phyloP scores from a whole-genome alignment of 805 yeast species.

The Candida xiaguanensis region DNA sequence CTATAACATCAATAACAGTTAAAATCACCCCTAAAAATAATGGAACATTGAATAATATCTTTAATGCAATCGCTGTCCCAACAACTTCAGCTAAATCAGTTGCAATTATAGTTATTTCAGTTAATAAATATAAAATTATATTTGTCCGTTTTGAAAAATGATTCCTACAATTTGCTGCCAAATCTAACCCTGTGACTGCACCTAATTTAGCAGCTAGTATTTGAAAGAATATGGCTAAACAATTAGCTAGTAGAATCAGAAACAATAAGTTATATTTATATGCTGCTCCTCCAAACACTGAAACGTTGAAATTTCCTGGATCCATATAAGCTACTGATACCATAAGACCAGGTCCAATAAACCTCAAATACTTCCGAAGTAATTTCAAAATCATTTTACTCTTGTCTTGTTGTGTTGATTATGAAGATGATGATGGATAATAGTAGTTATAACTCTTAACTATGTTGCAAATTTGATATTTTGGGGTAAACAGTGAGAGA shows the following conservation, averaged over 20 bases:
- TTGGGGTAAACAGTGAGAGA: neutral
- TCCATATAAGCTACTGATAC: conserved; percentile 50
- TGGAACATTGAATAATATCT: conserved; percentile 42
- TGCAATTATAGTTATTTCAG: conserved; percentile 48
- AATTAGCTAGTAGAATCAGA: conserved; percentile 39
- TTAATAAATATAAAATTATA: conserved; percentile 34
- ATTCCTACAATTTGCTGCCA: conserved; percentile 42
- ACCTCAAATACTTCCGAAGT: conserved; percentile 9
- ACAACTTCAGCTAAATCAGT: conserved; percentile 52
- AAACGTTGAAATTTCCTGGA: conserved; percentile 37
- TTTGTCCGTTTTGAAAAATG: conserved; percentile 39
- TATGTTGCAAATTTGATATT: too few species aligned
- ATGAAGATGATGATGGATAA: too few species aligned
- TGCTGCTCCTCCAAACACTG: conserved; percentile 41
- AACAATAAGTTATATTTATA: conserved; percentile 41
- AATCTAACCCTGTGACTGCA: conserved; percentile 47
- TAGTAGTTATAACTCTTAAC: too few species aligned
- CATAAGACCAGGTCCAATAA: conserved; percentile 47
- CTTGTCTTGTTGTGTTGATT: too few species aligned
- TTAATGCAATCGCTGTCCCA: conserved; percentile 48
- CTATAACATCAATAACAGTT: conserved; percentile 43
- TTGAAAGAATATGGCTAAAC: conserved; percentile 47
- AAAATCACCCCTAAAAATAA: conserved; percentile 47
- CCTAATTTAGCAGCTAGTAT: conserved; percentile 44
- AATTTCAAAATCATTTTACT: too few species aligned